A percentile compares a stretch with the other conserved stretches of the same genome.
Evolutionary conservation across 139 green algal genomes (phyloP).

Genomic region (Closterium sp.): DNA sequence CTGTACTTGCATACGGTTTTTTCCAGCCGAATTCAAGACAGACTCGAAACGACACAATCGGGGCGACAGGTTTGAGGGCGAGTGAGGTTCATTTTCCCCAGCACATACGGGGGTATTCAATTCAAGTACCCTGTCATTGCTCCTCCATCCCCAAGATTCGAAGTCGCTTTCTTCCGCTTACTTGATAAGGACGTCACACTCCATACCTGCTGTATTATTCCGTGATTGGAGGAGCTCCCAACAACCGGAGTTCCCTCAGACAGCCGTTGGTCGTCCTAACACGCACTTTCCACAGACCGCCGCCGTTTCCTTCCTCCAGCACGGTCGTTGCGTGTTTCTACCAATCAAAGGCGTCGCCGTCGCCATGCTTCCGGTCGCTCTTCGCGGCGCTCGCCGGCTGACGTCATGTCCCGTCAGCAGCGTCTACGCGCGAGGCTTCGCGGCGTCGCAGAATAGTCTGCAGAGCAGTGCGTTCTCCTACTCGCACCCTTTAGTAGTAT

Average conservation of each 20-base stretch:
- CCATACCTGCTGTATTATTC: too few relatives aligned
- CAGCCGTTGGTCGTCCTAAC: neutral
- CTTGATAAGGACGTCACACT: too few relatives aligned
- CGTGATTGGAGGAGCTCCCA: too few relatives aligned
- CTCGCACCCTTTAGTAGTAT: neutral
- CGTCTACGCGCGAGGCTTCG: neutral
- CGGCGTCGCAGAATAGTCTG: neutral
- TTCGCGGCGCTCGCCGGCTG: neutral
- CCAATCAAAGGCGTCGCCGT: neutral
- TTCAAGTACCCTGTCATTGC: too few relatives aligned
- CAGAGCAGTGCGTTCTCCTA: neutral
- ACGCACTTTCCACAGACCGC: neutral
- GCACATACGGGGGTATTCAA: too few relatives aligned
- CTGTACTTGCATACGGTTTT: too few relatives aligned
- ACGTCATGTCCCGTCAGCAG: neutral
- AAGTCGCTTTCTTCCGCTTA: too few relatives aligned
- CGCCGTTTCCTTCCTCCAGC: neutral
- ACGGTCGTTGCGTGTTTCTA: neutral
- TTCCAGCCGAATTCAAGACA: too few relatives aligned
- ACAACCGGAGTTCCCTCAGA: neutral
- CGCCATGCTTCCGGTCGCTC: neutral
- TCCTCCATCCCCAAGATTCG: too few relatives aligned
- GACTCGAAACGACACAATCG: too few relatives aligned
- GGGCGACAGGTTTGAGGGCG: too few relatives aligned
- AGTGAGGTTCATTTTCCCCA: too few relatives aligned